Conservation (phyloP, 805 yeast species). For the Starmerella bombi region DNA sequence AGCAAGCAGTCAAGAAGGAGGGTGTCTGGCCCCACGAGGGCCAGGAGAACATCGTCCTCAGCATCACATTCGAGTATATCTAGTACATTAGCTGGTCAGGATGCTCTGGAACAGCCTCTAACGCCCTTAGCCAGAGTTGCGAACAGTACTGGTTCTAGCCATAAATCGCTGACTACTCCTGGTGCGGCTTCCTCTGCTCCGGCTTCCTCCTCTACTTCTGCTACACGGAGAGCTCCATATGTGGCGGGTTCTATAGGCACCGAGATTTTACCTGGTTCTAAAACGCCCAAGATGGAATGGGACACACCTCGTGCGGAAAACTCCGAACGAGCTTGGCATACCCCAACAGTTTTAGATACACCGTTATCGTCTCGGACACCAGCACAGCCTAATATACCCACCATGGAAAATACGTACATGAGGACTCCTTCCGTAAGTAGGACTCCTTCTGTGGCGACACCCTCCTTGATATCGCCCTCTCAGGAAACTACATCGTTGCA, state of each 20-base stretch:
- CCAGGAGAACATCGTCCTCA: slow-evolving; percentile 5
- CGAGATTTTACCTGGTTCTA: too few species aligned
- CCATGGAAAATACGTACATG: too few species aligned
- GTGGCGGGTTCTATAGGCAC: too few species aligned
- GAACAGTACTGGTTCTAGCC: background rate
- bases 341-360: background rate
- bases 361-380: background rate
- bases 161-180: background rate
- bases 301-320: background rate
- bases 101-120: background rate
- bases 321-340: background rate
- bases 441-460: background rate
- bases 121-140: background rate
- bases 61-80: slow-evolving; percentile 3
- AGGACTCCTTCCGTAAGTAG: background rate
- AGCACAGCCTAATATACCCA: too few species aligned
- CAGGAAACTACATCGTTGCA: too few species aligned
- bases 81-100: background rate
- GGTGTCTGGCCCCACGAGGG: slow-evolving; percentile 3
- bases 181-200: too few species aligned
- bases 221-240: too few species aligned
- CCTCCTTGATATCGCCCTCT: background rate
- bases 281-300: too few species aligned
- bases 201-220: too few species aligned
- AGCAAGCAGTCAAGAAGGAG: background rate